These are phyloP conservation scores for Magnolia officinalis DNA, from an alignment of 164 flowering plant genomes.

Conservation along the genomic window DNA sequence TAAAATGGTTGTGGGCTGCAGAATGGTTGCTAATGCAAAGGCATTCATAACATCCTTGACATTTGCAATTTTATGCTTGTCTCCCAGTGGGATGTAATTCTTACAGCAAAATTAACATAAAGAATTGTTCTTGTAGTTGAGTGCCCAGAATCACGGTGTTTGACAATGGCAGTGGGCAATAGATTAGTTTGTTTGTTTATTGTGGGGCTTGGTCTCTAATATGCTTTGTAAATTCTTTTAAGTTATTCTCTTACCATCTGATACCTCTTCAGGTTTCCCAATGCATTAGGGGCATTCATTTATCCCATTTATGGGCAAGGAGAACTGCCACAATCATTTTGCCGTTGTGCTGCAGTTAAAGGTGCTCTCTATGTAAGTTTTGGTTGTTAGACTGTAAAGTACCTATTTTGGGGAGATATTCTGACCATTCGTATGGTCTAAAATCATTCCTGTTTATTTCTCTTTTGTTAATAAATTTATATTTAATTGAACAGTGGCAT, in stretches of 20 bases:
- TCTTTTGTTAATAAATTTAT: no score
- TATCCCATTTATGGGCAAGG: conserved; percentile 98
- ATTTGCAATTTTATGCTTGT: neutral
- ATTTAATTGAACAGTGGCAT: neutral
- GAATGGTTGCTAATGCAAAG: neutral
- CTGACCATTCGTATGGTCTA: neutral
- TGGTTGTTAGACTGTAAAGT: neutral
- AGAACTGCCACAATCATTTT: conserved; percentile 88
- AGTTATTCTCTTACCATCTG: neutral
- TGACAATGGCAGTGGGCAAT: neutral
- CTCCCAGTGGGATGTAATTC: neutral
- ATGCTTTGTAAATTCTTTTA: no score
- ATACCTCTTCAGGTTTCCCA: conserved; percentile 47
- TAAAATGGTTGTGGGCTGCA: neutral
- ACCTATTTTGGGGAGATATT: neutral
- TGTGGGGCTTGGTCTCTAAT: neutral
- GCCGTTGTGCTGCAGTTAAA: conserved; percentile 96
- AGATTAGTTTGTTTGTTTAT: neutral
- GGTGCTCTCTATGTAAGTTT: conserved; percentile 77
- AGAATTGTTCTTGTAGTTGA: neutral
- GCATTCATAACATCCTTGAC: neutral
- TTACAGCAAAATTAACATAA: neutral
- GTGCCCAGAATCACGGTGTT: neutral
- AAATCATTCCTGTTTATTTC: neutral
- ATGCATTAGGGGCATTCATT: conserved; percentile 75